Conservation (phyloP, 2,329 filamentous ascomycete genomes). For the Albophoma yamanashiensis region DNA sequence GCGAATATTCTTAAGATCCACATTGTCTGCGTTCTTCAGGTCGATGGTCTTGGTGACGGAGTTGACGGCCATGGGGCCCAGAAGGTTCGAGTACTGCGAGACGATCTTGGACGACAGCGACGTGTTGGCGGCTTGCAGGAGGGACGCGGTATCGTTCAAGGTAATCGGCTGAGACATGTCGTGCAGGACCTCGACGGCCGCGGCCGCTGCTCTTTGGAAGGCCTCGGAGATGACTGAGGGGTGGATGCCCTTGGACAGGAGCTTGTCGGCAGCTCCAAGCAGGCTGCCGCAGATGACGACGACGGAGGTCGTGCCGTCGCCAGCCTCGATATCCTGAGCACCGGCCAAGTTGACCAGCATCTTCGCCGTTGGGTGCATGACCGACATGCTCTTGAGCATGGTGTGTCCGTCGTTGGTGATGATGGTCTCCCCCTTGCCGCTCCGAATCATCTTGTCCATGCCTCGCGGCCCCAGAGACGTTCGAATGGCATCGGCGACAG, state of each 20-base stretch:
- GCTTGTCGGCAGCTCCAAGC: conserved; percentile 81
- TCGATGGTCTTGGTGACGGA: conserved; percentile 94
- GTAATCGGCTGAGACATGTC: conserved; percentile 93
- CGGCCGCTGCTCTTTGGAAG: conserved; percentile 87
- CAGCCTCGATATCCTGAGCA: conserved; percentile 95
- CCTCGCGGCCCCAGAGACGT: conserved; percentile 92
- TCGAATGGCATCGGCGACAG: conserved; percentile 94
- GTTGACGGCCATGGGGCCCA: conserved; percentile 97
- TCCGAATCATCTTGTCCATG: conserved; percentile 99
- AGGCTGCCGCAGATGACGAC: conserved; percentile 96
- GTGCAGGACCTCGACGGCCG: conserved; percentile 81
- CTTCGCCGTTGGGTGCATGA: conserved; percentile 98
- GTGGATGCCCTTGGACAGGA: conserved; percentile 89
- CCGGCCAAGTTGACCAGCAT: conserved; percentile 97
- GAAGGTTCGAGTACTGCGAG: conserved; percentile 86
- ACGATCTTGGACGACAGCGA: conserved; percentile 98
- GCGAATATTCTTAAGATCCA: conserved; percentile 91
- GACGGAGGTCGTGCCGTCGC: conserved; percentile 95
- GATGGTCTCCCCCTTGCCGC: conserved; percentile 90
- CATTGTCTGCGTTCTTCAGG: conserved; percentile 88
- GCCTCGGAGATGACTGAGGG: conserved; percentile 95
- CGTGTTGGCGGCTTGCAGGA: conserved; percentile 93
- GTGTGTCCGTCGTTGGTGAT: conserved; percentile 99
- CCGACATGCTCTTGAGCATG: conserved; percentile 97
- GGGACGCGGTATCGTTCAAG: conserved; percentile 74